Evolutionary conservation across 140 eudicot species (phyloP).

Genomic region (Anethum foeniculum): DNA sequence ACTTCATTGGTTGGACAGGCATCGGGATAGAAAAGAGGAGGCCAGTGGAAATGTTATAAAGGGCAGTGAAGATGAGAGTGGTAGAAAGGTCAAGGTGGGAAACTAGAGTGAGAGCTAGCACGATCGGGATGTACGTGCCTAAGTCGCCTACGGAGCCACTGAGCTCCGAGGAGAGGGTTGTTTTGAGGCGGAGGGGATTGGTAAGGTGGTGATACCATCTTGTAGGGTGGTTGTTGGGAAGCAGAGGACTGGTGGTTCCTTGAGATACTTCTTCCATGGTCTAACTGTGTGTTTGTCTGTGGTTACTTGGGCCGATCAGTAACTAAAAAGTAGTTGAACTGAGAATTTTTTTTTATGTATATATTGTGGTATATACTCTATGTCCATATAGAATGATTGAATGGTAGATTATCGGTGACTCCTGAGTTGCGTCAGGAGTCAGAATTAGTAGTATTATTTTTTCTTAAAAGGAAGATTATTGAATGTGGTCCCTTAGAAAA

Average conservation of each 20-base stretch:
- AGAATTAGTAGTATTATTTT: background rate
- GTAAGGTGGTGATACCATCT: constrained; percentile 42
- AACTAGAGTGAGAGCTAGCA: constrained; percentile 65
- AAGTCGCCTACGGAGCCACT: constrained; percentile 82
- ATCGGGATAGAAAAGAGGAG: constrained; percentile 69
- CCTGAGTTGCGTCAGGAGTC: constrained; percentile 3
- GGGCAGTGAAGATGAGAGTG: constrained; percentile 71
- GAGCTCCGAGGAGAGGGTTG: constrained; percentile 54
- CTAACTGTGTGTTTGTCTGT: background rate
- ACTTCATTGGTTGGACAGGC: constrained; percentile 95
- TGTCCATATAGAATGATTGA: background rate
- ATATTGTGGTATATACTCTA: background rate
- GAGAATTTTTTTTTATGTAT: background rate
- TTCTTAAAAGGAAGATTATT: background rate
- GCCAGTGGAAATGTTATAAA: constrained; percentile 74
- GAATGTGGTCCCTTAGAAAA: background rate
- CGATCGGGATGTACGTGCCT: constrained; percentile 85
- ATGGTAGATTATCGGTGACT: background rate
- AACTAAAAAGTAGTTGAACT: background rate
- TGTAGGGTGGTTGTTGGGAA: constrained; percentile 32
- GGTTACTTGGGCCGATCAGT: background rate
- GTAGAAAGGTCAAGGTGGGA: constrained; percentile 69
- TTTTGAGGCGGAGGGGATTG: constrained; percentile 60
- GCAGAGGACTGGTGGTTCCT: constrained; percentile 6
- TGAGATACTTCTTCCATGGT: background rate